These are phyloP conservation scores for Phytophthora pluvialis DNA, from an alignment of 352 stramenopile species.

Conservation along the genomic window DNA sequence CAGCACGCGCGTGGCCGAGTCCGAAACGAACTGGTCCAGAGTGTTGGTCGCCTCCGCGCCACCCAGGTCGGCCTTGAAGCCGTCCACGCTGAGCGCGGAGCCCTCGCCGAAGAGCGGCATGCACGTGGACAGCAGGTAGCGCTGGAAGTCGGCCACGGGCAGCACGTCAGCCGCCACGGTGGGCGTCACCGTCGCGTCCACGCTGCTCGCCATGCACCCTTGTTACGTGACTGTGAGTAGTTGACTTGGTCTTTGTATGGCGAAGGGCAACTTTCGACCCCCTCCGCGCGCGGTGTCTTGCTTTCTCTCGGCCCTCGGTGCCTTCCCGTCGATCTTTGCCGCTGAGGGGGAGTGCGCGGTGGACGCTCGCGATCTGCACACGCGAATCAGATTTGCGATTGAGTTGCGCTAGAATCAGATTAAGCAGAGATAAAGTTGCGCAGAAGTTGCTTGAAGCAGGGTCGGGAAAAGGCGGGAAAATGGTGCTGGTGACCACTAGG, in stretches of 20 bases:
- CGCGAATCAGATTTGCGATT: background rate
- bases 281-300: conserved; percentile 8
- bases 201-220: conserved; percentile 37
- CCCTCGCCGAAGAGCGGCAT: conserved; percentile 71
- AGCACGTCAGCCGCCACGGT: conserved; percentile 48
- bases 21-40: conserved; percentile 76
- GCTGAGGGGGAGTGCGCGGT: conserved; percentile 15
- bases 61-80: conserved; percentile 57
- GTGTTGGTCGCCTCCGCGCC: conserved; percentile 35
- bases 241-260: conserved; percentile 16
- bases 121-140: conserved; percentile 71
- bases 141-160: conserved; percentile 50
- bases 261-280: conserved; percentile 15
- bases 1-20: conserved; percentile 67
- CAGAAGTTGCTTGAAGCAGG: background rate
- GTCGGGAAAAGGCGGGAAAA: conserved; percentile 29
- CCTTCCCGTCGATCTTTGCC: conserved; percentile 28
- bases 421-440: conserved; percentile 10
- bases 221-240: background rate
- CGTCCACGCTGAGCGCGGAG: conserved; percentile 42
- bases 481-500: background rate
- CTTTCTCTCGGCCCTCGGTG: conserved; percentile 1
- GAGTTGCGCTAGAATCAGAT: conserved; percentile 4
- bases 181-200: conserved; percentile 28
- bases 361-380: background rate